These are phyloP conservation scores for Ampelomyces quisqualis DNA, from an alignment of 2,329 filamentous ascomycete genomes.

Conservation along the genomic window DNA sequence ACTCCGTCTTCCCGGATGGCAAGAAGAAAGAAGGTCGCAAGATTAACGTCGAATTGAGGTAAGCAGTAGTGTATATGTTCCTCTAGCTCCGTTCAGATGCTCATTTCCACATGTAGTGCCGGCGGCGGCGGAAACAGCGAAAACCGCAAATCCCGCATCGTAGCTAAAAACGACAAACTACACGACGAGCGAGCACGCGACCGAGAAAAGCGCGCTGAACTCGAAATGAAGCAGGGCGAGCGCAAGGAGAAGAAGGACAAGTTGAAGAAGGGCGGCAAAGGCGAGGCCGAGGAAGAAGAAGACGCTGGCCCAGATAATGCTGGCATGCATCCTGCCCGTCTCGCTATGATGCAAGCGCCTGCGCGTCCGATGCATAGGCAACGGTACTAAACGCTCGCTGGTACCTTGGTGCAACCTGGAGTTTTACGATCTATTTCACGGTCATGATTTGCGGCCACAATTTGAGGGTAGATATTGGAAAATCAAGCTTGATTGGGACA, in stretches of 20 bases:
- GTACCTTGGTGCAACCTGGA: background rate
- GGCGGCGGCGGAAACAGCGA: conserved; percentile 81
- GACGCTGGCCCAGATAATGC: conserved; percentile 20
- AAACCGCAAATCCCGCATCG: conserved; percentile 72
- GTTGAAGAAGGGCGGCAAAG: conserved; percentile 22
- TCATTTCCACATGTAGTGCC: too few species aligned
- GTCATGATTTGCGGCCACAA: too few species aligned
- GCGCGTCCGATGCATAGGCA: conserved; percentile 20
- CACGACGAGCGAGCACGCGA: conserved; percentile 64
- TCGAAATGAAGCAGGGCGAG: conserved; percentile 44
- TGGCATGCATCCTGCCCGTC: conserved; percentile 43
- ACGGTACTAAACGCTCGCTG: conserved; percentile 16
- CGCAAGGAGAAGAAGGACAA: conserved; percentile 45
- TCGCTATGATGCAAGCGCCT: conserved; percentile 39
- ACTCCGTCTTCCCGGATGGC: conserved; percentile 69
- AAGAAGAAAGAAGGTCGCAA: conserved; percentile 63
- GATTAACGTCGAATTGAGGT: conserved; percentile 93
- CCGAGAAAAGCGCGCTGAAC: conserved; percentile 49
- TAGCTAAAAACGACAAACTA: conserved; percentile 81
- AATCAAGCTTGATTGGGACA: too few species aligned
- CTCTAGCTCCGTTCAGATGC: too few species aligned
- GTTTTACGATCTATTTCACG: background rate
- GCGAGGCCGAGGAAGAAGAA: conserved; percentile 20
- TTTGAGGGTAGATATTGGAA: too few species aligned
- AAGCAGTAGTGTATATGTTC: too few species aligned